Conservation (phyloP, 2,329 filamentous ascomycete genomes). For the Verticillium nubilum region DNA sequence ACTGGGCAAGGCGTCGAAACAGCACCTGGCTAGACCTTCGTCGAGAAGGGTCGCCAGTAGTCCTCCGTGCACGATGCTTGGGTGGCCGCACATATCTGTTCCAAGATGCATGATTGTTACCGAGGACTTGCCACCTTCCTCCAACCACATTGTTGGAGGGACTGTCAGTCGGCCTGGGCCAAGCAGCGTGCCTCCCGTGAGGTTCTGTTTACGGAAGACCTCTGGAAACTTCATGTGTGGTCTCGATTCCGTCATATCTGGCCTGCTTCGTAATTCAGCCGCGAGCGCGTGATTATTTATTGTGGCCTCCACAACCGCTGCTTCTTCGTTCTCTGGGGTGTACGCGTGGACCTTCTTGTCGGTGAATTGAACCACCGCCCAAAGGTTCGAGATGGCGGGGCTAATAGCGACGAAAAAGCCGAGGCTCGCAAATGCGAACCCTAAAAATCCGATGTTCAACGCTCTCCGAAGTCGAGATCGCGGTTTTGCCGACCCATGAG, state of each 20-base stretch:
- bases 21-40: conserved; percentile 82
- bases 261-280: conserved; percentile 58
- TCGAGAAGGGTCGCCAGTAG: conserved; percentile 89
- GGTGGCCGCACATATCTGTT: conserved; percentile 77
- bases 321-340: conserved; percentile 47
- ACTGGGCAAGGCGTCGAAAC: conserved; percentile 82
- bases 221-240: conserved; percentile 84
- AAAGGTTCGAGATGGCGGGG: conserved; percentile 37
- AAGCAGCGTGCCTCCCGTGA: conserved; percentile 75
- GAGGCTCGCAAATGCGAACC: conserved; percentile 36
- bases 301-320: conserved; percentile 60
- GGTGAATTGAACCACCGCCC: conserved; percentile 37
- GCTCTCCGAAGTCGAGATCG: not conserved
- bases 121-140: conserved; percentile 62
- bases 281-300: conserved; percentile 75
- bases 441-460: conserved; percentile 3
- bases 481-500: not conserved
- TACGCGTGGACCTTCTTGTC: conserved; percentile 68
- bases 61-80: conserved; percentile 85
- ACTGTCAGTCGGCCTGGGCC: conserved; percentile 73
- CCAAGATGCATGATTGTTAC: conserved; percentile 76
- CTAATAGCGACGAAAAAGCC: conserved; percentile 54
- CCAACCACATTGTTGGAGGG: conserved; percentile 73
- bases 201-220: conserved; percentile 62
- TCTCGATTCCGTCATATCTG: conserved; percentile 67